phyloP scores from a whole-genome alignment of 768 basidiomycete species.

The Sarcomyxa edulis region DNA sequence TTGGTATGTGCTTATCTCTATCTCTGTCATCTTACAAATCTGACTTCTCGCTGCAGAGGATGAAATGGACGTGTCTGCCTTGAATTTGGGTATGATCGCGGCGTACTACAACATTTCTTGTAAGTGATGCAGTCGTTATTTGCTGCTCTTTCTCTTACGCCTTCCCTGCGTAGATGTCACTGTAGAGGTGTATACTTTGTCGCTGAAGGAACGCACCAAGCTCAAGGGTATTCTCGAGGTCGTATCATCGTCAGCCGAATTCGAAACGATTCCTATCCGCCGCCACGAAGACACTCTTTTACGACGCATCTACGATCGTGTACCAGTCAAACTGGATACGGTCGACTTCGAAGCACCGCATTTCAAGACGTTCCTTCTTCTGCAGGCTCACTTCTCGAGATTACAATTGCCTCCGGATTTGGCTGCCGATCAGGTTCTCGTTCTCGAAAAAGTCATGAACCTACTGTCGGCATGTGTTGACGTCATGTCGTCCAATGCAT shows the following conservation, averaged over 20 bases:
- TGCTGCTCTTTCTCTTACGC: slow-evolving; percentile 5
- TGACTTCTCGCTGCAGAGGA: slow-evolving; percentile 48
- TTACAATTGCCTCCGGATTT: slow-evolving; percentile 90
- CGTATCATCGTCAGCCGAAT: slow-evolving; percentile 94
- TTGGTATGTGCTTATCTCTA: slow-evolving; percentile 45
- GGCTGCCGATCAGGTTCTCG: slow-evolving; percentile 82
- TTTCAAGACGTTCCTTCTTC: slow-evolving; percentile 96
- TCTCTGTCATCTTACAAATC: neutral
- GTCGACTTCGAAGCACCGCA: slow-evolving; percentile 89
- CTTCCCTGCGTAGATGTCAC: slow-evolving; percentile 65
- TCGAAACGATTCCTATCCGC: slow-evolving; percentile 91
- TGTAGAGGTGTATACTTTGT: slow-evolving; percentile 94
- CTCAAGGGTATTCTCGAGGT: slow-evolving; percentile 96
- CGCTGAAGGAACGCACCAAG: slow-evolving; percentile 93
- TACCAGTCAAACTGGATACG: slow-evolving; percentile 87
- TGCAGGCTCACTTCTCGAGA: slow-evolving; percentile 96
- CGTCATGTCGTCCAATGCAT: slow-evolving; percentile 96
- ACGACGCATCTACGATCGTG: slow-evolving; percentile 89
- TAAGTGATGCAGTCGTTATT: slow-evolving; percentile 32
- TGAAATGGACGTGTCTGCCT: slow-evolving; percentile 86
- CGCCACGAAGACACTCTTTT: slow-evolving; percentile 86
- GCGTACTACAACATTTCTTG: slow-evolving; percentile 94
- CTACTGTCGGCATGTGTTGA: slow-evolving; percentile 93
- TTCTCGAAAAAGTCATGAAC: slow-evolving; percentile 88
- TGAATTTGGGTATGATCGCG: slow-evolving; percentile 98